Percentiles rank a stretch among this genome's conserved stretches.
Conservation (phyloP, 768 basidiomycete species). For the Kwoniella pini region DNA sequence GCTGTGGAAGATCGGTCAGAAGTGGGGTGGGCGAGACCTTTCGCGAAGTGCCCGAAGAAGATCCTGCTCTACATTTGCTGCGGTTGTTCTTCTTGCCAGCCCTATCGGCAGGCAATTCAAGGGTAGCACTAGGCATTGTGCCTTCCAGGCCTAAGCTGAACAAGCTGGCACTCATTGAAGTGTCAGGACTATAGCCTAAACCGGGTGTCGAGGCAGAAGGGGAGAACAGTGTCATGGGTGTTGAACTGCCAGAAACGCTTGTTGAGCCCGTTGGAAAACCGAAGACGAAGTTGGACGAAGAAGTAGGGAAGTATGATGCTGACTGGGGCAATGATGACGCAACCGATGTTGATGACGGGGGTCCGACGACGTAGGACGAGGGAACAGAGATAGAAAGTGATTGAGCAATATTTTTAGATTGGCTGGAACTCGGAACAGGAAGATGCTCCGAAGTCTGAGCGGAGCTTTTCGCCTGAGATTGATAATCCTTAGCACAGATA, state of each 20-base stretch:
- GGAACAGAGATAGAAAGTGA: slow-evolving; percentile 22
- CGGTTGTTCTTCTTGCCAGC: not conserved
- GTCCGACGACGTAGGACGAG: slow-evolving; percentile 6
- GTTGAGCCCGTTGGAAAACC: slow-evolving; percentile 23
- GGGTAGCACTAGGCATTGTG: not conserved
- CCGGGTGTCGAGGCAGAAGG: slow-evolving; percentile 25
- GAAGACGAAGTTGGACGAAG: slow-evolving; percentile 16
- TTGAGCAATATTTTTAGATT: slow-evolving; percentile 7
- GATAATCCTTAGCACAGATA: not conserved
- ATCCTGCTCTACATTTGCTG: slow-evolving; percentile 2
- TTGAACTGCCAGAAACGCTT: slow-evolving; percentile 35
- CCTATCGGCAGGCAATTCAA: slow-evolving; percentile 6
- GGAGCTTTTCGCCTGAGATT: not conserved
- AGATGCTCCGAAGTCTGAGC: slow-evolving; percentile 7
- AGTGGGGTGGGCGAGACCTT: slow-evolving; percentile 6
- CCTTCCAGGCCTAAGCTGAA: slow-evolving; percentile 9
- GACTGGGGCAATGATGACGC: slow-evolving; percentile 30
- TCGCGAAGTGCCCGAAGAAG: slow-evolving; percentile 1
- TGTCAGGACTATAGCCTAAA: slow-evolving; percentile 17
- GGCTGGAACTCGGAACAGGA: slow-evolving; percentile 21
- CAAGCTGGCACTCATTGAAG: slow-evolving; percentile 2
- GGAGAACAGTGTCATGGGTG: slow-evolving; percentile 31
- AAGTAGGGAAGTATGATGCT: slow-evolving; percentile 26
- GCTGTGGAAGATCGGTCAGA: not conserved
- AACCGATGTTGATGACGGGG: slow-evolving; percentile 16